Evolutionary conservation across 495 filamentous ascomycete species (phyloP).

Genomic region (Penicillium cataractarum): DNA sequence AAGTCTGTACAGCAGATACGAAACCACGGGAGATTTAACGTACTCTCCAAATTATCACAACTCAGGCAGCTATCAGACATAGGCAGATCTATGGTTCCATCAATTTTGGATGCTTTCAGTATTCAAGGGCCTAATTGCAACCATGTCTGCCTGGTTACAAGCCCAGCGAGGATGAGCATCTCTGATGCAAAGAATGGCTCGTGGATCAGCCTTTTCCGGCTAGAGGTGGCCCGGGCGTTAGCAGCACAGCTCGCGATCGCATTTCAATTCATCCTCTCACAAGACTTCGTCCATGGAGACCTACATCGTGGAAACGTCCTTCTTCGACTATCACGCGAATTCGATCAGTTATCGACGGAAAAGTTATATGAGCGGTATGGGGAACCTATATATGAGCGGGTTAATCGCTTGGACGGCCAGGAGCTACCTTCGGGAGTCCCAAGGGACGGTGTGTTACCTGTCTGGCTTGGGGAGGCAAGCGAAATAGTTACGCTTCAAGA

Average conservation of each 20-base stretch:
- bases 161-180: constrained; percentile 35
- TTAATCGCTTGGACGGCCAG: constrained; percentile 29
- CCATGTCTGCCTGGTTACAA: constrained; percentile 43
- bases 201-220: constrained; percentile 38
- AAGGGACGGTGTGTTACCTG: constrained; percentile 22
- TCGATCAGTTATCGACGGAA: constrained; percentile 30
- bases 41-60: constrained; percentile 23
- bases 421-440: constrained; percentile 32
- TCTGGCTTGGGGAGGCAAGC: constrained; percentile 36
- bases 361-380: constrained; percentile 32
- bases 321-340: constrained; percentile 21
- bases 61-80: constrained; percentile 13
- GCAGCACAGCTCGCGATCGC: constrained; percentile 42
- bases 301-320: constrained; percentile 39
- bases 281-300: constrained; percentile 39
- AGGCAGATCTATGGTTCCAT: constrained; percentile 32
- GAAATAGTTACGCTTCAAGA: constrained; percentile 30
- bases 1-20: constrained; percentile 36
- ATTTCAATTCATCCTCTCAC: constrained; percentile 36
- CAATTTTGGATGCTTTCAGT: constrained; percentile 45
- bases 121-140: constrained; percentile 48
- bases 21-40: constrained; percentile 30
- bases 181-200: constrained; percentile 34
- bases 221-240: constrained; percentile 45
- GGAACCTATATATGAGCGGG: constrained; percentile 25